These are phyloP conservation scores for Diaporthe amygdali DNA, from an alignment of 2,329 filamentous ascomycete genomes.

Conservation along the genomic window DNA sequence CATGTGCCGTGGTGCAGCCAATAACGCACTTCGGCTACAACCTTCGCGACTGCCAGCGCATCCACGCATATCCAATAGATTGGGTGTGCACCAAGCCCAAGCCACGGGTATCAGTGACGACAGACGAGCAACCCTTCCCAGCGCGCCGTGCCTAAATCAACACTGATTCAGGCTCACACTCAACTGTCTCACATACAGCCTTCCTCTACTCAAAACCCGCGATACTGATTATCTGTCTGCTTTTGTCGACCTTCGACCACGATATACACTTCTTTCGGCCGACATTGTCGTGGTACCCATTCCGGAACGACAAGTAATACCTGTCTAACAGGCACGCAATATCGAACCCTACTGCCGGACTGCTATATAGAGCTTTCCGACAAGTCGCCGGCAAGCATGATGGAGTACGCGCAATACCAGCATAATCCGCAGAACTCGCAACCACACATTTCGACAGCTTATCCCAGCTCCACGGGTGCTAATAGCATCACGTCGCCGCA, in stretches of 20 bases:
- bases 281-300: neutral
- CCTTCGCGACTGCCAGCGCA: constrained; percentile 64
- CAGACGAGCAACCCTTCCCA: constrained; percentile 35
- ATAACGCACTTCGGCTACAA: constrained; percentile 58
- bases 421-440: constrained; percentile 69
- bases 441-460: constrained; percentile 63
- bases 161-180: constrained; percentile 37
- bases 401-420: constrained; percentile 79
- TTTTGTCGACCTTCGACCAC: neutral
- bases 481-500: constrained; percentile 76
- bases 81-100: constrained; percentile 53
- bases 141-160: constrained; percentile 52
- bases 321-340: neutral
- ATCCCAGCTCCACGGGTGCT: constrained; percentile 60
- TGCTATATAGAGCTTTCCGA: constrained; percentile 8
- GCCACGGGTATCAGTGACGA: constrained; percentile 50
- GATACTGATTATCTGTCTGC: neutral
- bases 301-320: neutral
- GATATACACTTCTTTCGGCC: neutral
- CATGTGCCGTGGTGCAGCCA: constrained; percentile 63
- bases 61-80: constrained; percentile 64
- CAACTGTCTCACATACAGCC: constrained; percentile 32
- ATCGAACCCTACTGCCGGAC: constrained; percentile 29
- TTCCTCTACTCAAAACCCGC: neutral
- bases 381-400: constrained; percentile 53